A percentile compares a stretch with the other conserved stretches of the same genome.
Evolutionary conservation across 495 filamentous ascomycete genomes (phyloP).

Genomic region (Talaromyces wortmannii): DNA sequence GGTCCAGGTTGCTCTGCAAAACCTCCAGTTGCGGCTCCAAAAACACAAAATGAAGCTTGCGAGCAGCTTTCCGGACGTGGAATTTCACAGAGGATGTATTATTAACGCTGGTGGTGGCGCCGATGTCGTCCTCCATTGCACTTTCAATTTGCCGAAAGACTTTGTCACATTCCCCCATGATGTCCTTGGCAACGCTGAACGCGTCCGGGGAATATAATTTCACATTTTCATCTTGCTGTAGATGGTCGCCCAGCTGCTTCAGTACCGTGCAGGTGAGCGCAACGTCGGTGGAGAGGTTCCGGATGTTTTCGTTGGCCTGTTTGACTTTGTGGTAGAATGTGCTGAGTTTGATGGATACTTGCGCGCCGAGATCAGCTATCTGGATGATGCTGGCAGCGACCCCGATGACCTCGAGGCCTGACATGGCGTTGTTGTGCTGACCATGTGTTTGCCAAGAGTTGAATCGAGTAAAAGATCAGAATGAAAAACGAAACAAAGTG

Average conservation of each 20-base stretch:
- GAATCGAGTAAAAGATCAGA: no score
- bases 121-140: conserved; percentile 9
- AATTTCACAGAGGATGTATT: neutral
- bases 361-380: conserved; percentile 26
- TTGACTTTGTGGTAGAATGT: conserved; percentile 25
- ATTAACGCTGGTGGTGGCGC: neutral
- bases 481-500: no score
- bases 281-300: conserved; percentile 26
- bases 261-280: conserved; percentile 24
- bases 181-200: conserved; percentile 8
- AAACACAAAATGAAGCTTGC: conserved; percentile 13
- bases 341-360: conserved; percentile 25
- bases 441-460: no score
- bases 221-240: conserved; percentile 15
- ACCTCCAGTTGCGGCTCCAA: conserved; percentile 17
- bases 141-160: conserved; percentile 23
- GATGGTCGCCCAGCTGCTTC: conserved; percentile 16
- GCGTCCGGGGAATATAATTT: conserved; percentile 20
- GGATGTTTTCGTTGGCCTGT: conserved; percentile 19
- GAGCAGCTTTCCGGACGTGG: neutral
- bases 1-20: conserved; percentile 21
- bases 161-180: conserved; percentile 16
- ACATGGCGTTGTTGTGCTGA: conserved; percentile 4
- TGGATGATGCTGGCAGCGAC: conserved; percentile 27
- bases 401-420: conserved; percentile 16